These are phyloP conservation scores for Trichosporon sp. DNA, from an alignment of 1,284 basidiomycete genomes.

Conservation along the genomic window DNA sequence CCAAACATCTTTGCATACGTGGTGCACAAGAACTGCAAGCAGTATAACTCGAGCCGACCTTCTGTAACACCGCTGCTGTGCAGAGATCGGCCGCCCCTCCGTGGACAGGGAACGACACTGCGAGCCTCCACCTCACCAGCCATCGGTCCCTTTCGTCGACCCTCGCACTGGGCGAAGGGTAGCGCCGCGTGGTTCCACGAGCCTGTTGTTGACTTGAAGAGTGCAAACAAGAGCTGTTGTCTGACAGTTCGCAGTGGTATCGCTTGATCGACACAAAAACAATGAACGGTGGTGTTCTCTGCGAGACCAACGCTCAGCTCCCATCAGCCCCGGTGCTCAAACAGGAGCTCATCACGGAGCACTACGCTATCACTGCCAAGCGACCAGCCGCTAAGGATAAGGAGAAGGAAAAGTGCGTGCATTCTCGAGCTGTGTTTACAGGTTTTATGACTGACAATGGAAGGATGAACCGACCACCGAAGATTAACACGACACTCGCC, in stretches of 20 bases:
- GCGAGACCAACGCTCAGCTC: conserved; percentile 18
- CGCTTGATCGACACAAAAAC: conserved; percentile 6
- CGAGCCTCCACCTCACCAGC: background rate
- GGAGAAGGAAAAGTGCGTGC: background rate
- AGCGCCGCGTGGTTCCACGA: background rate
- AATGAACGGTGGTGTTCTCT: conserved; percentile 25
- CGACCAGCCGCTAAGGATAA: conserved; percentile 21
- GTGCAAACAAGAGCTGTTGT: background rate
- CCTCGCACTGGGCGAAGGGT: background rate
- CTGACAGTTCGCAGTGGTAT: background rate
- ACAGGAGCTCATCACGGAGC: conserved; percentile 26
- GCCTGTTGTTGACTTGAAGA: background rate
- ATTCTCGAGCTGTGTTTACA: background rate
- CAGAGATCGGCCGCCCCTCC: background rate
- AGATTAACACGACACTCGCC: conserved; percentile 12
- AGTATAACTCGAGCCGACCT: background rate
- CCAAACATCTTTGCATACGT: background rate
- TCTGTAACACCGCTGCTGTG: background rate
- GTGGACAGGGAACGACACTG: background rate
- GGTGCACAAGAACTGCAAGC: background rate
- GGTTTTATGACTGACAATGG: background rate
- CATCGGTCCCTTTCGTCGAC: background rate
- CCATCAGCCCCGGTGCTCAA: conserved; percentile 22
- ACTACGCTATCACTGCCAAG: conserved; percentile 24
- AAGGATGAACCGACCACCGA: conserved; percentile 18